Percentiles rank a stretch among this genome's conserved stretches.
These are phyloP conservation scores for Tephrocybe sp. DNA, from an alignment of 768 basidiomycete species.

Conservation along the genomic window DNA sequence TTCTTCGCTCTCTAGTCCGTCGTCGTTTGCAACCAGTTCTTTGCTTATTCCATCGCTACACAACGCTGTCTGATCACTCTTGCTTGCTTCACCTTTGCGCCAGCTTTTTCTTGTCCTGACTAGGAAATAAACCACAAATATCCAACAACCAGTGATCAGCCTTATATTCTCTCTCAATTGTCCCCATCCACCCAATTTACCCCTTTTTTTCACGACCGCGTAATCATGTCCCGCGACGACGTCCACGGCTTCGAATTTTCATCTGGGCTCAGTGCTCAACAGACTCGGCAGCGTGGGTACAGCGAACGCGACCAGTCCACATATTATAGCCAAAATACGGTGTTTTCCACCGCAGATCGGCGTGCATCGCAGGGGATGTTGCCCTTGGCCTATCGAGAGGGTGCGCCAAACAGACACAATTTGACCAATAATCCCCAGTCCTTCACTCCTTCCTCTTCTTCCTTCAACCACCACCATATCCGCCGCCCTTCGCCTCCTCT, in stretches of 20 bases:
- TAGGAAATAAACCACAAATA: constrained; percentile 16
- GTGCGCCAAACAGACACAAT: constrained; percentile 47
- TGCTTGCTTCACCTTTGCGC: constrained; percentile 17
- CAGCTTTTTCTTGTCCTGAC: constrained; percentile 16
- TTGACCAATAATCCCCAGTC: constrained; percentile 22
- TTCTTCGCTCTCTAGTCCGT: constrained; percentile 37
- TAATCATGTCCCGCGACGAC: constrained; percentile 43
- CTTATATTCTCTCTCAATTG: constrained; percentile 10
- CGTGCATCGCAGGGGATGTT: constrained; percentile 22
- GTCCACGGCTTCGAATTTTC: constrained; percentile 38
- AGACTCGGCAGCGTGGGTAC: constrained; percentile 22
- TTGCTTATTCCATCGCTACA: constrained; percentile 29
- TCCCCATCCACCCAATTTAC: constrained; percentile 21
- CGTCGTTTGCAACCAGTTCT: constrained; percentile 36
- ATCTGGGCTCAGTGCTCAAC: constrained; percentile 26
- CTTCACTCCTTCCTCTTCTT: constrained; percentile 36
- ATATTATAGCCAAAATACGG: constrained; percentile 15
- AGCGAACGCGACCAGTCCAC: constrained; percentile 19
- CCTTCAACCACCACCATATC: constrained; percentile 43
- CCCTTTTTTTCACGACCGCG: constrained; percentile 5
- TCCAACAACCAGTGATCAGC: constrained; percentile 6
- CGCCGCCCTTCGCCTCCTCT: constrained; percentile 30
- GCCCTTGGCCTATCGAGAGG: constrained; percentile 23
- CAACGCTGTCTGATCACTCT: constrained; percentile 19
- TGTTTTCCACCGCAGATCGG: constrained; percentile 28